phyloP scores from a whole-genome alignment of 495 filamentous ascomycete genomes.

The Aspergillus affinis region DNA sequence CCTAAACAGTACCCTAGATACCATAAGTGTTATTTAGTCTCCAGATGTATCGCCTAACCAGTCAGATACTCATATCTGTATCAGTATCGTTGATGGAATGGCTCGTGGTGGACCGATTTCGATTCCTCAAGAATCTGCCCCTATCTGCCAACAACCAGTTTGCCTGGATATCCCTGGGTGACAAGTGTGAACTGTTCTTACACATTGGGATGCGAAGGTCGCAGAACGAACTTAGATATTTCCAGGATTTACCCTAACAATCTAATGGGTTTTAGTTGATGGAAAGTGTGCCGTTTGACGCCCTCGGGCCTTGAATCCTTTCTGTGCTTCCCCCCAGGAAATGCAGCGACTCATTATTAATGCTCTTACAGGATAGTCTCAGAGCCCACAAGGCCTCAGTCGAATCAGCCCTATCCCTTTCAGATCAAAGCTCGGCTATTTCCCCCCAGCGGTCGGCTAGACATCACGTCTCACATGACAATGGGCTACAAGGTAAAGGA shows the following conservation, averaged over 20 bases:
- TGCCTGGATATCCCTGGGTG: background rate
- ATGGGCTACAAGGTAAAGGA: background rate
- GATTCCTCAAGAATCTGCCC: background rate
- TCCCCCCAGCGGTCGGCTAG: background rate
- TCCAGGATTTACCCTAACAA: background rate
- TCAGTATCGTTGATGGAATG: background rate
- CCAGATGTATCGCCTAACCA: background rate
- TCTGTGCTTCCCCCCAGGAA: background rate
- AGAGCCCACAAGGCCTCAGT: background rate
- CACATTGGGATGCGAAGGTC: background rate
- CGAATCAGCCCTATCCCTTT: background rate
- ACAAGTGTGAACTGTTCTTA: background rate
- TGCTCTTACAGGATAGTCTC: background rate
- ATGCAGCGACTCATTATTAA: background rate
- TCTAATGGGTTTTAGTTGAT: background rate
- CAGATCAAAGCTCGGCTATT: background rate
- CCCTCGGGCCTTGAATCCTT: background rate
- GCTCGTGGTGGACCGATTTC: background rate
- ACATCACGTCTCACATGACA: background rate
- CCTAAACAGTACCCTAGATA: background rate
- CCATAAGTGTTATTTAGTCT: background rate
- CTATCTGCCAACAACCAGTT: background rate
- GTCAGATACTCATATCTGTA: background rate
- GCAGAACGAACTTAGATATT: background rate
- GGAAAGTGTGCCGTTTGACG: background rate